phyloP scores from a whole-genome alignment of 371 early-diverging fungal genomes.

The Thermomucor indicae-seudaticae region DNA sequence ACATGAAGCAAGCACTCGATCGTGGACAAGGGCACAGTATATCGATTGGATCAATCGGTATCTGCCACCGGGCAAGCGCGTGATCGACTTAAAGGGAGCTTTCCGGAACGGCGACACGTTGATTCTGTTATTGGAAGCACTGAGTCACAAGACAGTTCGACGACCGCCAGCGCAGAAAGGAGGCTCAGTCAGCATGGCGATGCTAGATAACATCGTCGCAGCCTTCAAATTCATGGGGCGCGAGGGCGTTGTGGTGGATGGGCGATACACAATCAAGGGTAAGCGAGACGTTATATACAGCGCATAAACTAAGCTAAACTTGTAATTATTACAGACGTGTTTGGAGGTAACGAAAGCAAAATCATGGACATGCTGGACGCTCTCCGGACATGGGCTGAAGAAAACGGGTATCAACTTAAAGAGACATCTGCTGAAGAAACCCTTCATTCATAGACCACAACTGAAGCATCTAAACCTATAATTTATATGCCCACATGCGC shows the following conservation, averaged over 20 bases:
- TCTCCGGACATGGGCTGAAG: conserved; percentile 17
- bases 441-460: too few relatives aligned
- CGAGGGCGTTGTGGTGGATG: conserved; percentile 48
- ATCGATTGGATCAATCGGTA: conserved; percentile 56
- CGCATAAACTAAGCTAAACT: neutral
- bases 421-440: neutral
- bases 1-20: neutral
- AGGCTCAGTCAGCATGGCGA: conserved; percentile 30
- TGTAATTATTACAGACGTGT: conserved; percentile 31
- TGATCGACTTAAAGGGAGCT: conserved; percentile 41
- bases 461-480: too few relatives aligned
- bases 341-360: conserved; percentile 54
- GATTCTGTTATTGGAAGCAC: conserved; percentile 44
- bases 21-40: conserved; percentile 44
- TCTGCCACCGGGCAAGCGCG: conserved; percentile 28
- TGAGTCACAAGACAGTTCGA: conserved; percentile 48
- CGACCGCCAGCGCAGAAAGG: conserved; percentile 18
- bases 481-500: too few relatives aligned
- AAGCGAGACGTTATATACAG: neutral
- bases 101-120: conserved; percentile 52
- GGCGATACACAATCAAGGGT: conserved; percentile 49
- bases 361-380: conserved; percentile 48
- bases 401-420: neutral
- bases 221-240: conserved; percentile 59
- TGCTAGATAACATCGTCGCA: conserved; percentile 51